Evolutionary conservation across 805 yeast genomes (phyloP), one percentile per base, ranked within the genome.

Genomic region (Wilhelminamyces savonicus): DNA sequence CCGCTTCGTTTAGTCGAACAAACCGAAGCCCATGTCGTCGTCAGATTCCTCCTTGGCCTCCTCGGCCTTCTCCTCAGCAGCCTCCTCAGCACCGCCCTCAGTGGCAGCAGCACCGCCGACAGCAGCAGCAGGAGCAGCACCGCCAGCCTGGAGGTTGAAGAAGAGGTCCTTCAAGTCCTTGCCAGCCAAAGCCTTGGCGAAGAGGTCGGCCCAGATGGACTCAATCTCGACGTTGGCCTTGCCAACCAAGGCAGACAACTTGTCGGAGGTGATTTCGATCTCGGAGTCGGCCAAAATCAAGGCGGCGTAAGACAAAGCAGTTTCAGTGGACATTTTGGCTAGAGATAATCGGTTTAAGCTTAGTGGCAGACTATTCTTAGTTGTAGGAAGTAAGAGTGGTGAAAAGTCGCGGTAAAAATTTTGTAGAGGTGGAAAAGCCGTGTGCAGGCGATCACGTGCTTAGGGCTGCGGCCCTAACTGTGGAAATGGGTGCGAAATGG

Each of bases 341-440:
- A 65, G 71, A 62, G 54, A 57, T 65, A 65, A 65, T 65, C 71
- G 50, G 48, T 59, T 64, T 65, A 64, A 64, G 69, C 70, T 40
- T 31, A 52, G 48, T 44, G 52, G 71, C 70, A 61, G 71, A 65
- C 71, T 65, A 65, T 54, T 47, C 68, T 64, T 62, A 60, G 66
- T 62, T 54, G 30, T 33, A 35, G 28, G 37, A 33, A n/a, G n/a
- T n/a, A n/a, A n/a, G n/a, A n/a, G n/a, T n/a, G n/a, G n/a, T n/a
- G n/a, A n/a, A n/a, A n/a, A n/a, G n/a, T n/a, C n/a, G n/a, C n/a
- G n/a, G n/a, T n/a, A n/a, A n/a, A n/a, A n/a, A n/a, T n/a, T n/a
- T n/a, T n/a, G n/a, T n/a, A n/a, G n/a, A n/a, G n/a, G n/a, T n/a
- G n/a, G n/a, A n/a, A n/a, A n/a, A n/a, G n/a, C n/a, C n/a, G n/a